A percentile compares a stretch with the other conserved stretches of the same genome.
These are phyloP conservation scores for Venturia nashicola DNA, from an alignment of 2,329 filamentous ascomycete species.

Conservation along the genomic window DNA sequence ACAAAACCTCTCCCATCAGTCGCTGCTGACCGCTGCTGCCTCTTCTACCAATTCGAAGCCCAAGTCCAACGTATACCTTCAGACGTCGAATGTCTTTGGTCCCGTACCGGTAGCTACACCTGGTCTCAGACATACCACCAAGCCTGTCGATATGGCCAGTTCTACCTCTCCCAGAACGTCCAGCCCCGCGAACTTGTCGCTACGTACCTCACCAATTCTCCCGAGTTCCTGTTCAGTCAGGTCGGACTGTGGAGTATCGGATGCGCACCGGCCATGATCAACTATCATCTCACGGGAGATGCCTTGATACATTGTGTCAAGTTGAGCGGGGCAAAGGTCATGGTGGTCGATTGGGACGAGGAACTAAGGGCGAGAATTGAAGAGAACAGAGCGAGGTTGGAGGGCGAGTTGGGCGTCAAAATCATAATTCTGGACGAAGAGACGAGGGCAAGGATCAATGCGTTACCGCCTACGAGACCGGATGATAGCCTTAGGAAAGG, in stretches of 20 bases:
- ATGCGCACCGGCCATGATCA: constrained; percentile 58
- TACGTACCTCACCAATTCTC: constrained; percentile 55
- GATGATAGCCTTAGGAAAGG: constrained; percentile 42
- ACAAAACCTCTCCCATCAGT: constrained; percentile 5
- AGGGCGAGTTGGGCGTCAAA: constrained; percentile 45
- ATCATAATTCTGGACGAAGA: constrained; percentile 40
- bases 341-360: constrained; percentile 34
- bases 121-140: constrained; percentile 44
- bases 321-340: constrained; percentile 31
- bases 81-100: constrained; percentile 53
- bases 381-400: constrained; percentile 34
- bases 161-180: constrained; percentile 36
- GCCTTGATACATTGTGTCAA: constrained; percentile 54
- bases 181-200: constrained; percentile 43
- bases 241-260: constrained; percentile 53
- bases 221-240: constrained; percentile 56
- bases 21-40: constrained; percentile 32
- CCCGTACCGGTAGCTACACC: constrained; percentile 46
- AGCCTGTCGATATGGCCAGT: constrained; percentile 49
- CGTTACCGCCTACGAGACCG: constrained; percentile 37
- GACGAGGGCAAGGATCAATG: constrained; percentile 35
- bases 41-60: constrained; percentile 55
- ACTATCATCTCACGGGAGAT: constrained; percentile 53
- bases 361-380: constrained; percentile 46
- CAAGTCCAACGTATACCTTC: constrained; percentile 37